Base-by-base conservation (phyloP, 306 rosid genomes). In the Cicer chorassanicum region DNA sequence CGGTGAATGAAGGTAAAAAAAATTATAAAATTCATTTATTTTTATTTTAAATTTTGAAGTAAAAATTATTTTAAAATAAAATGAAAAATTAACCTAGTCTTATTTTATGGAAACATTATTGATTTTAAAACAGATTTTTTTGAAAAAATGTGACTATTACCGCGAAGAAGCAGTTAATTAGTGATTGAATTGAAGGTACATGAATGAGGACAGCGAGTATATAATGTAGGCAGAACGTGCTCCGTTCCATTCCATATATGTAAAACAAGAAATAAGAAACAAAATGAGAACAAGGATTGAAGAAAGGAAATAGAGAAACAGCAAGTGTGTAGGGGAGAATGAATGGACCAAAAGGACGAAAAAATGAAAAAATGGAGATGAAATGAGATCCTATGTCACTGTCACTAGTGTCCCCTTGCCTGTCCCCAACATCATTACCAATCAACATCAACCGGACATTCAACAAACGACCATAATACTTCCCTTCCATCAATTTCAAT, bases 401-500 rank as follows among this genome's bases (percentile, higher is more conserved):
- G 81, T 86, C 89, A 85, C 1, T 6, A 62, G 78, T 83, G 88
- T 87, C 86, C 86, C 86, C 90, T 13, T 65, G 81, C 76, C 81
- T 73, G 87, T 84, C 88, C 86, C 65, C 54, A 84, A 57, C 87
- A 88, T 87, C 82, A 88, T 87, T 65, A 82, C 81, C 2, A 63
- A 87, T 90, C 84, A 80, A 83, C 90, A 78, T 85, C 91, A 82
- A 56, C 75, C 74, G 51, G 79, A 84, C 84, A 82, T 84, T 89
- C 93, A 89, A 85, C 86, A 80, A 85, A 86, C 91, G 78, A 84
- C 77, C 41, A 79, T 79, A 88, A 78, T 63, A 76, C 21, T 83
- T 75, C 67, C 49, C 67, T 83, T 69, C 81, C 73, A 79, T 82
- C 79, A 51, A 70, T 75, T 69, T 69, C 80, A 68, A 59, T 66